phyloP scores from a whole-genome alignment of 106 monocot genomes.

The Phalaenopsis aphrodite region DNA sequence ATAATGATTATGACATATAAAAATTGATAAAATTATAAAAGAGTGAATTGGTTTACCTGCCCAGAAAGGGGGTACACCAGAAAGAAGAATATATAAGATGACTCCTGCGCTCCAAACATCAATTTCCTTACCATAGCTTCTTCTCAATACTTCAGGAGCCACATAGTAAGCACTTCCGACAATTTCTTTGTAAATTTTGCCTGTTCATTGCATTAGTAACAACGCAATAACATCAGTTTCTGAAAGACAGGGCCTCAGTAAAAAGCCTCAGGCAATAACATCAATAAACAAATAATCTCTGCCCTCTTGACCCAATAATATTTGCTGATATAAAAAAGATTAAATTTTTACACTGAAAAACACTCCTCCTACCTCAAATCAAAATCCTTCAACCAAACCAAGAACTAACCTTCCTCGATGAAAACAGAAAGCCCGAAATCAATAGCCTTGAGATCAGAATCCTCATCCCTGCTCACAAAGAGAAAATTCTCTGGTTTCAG shows the following conservation, averaged over 20 bases:
- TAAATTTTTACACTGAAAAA: not conserved
- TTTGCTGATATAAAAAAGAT: too few relatives aligned
- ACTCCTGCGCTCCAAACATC: constrained; percentile 70
- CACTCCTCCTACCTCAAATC: not conserved
- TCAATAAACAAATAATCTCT: too few relatives aligned
- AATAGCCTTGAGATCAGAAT: constrained; percentile 45
- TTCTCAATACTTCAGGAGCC: constrained; percentile 49
- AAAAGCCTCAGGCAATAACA: too few relatives aligned
- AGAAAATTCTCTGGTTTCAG: constrained; percentile 73
- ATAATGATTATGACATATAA: too few relatives aligned
- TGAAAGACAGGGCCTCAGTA: too few relatives aligned
- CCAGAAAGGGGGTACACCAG: constrained; percentile 61
- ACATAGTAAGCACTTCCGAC: constrained; percentile 71
- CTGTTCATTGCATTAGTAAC: constrained; percentile 8
- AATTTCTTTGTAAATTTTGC: constrained; percentile 32
- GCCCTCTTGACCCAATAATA: too few relatives aligned
- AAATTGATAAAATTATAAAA: not conserved
- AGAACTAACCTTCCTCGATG: constrained; percentile 57
- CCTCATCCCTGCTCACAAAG: constrained; percentile 31
- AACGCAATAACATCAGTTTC: not conserved
- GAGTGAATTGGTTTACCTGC: constrained; percentile 23
- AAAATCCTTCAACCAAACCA: not conserved
- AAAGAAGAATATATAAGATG: constrained; percentile 58
- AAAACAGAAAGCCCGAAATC: constrained; percentile 78
- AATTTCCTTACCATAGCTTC: constrained; percentile 51